Evolutionary conservation across 148 eudicot species (phyloP).

Genomic region (Cornus suecica): DNA sequence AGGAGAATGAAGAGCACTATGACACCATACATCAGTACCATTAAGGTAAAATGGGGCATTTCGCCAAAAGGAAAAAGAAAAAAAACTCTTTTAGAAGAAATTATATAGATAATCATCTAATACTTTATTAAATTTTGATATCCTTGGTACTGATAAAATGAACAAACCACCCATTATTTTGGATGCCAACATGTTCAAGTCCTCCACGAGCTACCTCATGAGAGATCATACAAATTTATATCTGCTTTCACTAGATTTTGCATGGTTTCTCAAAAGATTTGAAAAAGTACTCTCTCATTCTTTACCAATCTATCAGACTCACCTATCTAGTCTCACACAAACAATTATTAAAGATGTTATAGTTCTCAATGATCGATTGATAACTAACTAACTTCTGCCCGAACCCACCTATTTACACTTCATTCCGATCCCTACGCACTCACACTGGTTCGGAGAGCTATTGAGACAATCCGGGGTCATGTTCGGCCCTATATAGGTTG

Average conservation of each 20-base stretch:
- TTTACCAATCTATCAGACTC: not conserved
- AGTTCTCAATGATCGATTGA: no score
- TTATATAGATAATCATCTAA: no score
- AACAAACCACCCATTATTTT: slow-evolving; percentile 6
- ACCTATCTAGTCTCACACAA: not conserved
- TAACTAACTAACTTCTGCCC: no score
- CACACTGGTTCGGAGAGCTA: no score
- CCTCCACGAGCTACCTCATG: not conserved
- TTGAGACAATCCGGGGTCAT: no score
- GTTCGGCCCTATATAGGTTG: no score
- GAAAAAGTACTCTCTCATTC: no score
- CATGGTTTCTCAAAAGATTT: not conserved
- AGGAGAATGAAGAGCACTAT: not conserved
- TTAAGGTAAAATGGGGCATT: not conserved
- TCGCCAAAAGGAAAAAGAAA: no score
- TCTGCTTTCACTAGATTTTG: not conserved
- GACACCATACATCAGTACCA: not conserved
- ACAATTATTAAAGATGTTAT: not conserved
- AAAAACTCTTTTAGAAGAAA: no score
- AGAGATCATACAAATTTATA: slow-evolving; percentile 12
- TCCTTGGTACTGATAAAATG: not conserved
- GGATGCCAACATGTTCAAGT: not conserved
- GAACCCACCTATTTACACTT: no score
- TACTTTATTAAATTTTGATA: not conserved
- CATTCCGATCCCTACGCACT: no score